Conservation (phyloP, 257 asterid genomes). For the Mitragyna speciosa region DNA sequence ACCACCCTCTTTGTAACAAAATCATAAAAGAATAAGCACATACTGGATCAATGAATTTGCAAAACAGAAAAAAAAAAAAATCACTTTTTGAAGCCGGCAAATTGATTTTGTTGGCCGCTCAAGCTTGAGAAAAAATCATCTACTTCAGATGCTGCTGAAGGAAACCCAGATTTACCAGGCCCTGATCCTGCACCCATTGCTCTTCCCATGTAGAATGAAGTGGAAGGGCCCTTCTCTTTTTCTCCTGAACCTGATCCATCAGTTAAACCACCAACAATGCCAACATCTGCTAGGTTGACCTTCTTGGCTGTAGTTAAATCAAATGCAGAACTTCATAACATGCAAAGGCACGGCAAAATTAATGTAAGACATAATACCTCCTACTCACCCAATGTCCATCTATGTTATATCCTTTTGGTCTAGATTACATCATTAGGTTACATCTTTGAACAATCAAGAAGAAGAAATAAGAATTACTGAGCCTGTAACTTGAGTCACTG, state of each 20-base stretch:
- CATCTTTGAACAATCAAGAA: neutral
- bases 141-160: conserved; percentile 35
- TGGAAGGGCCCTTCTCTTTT: conserved; percentile 55
- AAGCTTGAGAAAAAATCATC: conserved; percentile 73
- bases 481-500: neutral
- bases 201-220: conserved; percentile 58
- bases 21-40: conserved; percentile 6
- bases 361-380: neutral
- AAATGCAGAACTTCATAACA: conserved; percentile 7
- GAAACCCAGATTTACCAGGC: conserved; percentile 49
- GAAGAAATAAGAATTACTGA: neutral
- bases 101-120: conserved; percentile 58
- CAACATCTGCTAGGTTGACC: conserved; percentile 79
- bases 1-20: neutral
- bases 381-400: neutral
- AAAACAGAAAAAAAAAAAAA: neutral
- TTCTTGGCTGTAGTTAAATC: conserved; percentile 63
- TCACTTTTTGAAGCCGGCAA: conserved; percentile 71
- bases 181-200: conserved; percentile 68
- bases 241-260: conserved; percentile 58
- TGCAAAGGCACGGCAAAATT: neutral
- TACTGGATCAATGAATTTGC: conserved; percentile 1
- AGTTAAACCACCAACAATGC: conserved; percentile 64
- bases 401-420: neutral
- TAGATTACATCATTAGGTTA: neutral